Evolutionary conservation across 768 basidiomycete genomes (phyloP).

Genomic region (Auriscalpium orientale): DNA sequence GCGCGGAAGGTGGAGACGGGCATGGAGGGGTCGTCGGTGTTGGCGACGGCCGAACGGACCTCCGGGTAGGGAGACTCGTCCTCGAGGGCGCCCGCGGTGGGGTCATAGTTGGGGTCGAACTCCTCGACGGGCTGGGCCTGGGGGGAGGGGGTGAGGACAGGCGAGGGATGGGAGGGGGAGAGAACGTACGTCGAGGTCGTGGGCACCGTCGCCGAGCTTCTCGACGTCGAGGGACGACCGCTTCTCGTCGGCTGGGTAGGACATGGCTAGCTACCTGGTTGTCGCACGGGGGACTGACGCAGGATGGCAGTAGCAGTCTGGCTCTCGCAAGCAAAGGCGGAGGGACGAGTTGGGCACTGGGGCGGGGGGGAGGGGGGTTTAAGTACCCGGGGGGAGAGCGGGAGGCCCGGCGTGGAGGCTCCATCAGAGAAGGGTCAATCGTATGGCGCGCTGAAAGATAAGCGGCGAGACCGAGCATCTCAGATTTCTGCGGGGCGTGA

Average conservation of each 20-base stretch:
- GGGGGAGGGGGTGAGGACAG: background rate
- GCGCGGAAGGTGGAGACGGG: slow-evolving; percentile 29
- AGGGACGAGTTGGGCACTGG: too few relatives aligned
- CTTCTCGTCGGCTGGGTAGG: slow-evolving; percentile 17
- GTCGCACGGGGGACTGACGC: too few relatives aligned
- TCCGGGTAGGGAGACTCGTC: slow-evolving; percentile 50
- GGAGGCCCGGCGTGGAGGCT: too few relatives aligned
- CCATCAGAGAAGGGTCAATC: too few relatives aligned
- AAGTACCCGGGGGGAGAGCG: too few relatives aligned
- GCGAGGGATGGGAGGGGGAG: too few relatives aligned
- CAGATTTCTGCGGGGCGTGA: too few relatives aligned
- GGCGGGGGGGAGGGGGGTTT: too few relatives aligned
- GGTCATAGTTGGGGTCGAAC: slow-evolving; percentile 29
- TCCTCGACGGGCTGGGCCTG: slow-evolving; percentile 14
- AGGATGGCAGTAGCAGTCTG: too few relatives aligned
- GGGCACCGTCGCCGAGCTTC: slow-evolving; percentile 1
- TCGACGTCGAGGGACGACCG: slow-evolving; percentile 9
- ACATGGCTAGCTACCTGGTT: slow-evolving; percentile 5
- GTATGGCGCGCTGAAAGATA: too few relatives aligned
- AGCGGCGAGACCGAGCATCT: too few relatives aligned
- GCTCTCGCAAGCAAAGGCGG: too few relatives aligned
- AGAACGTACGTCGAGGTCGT: background rate
- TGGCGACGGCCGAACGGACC: slow-evolving; percentile 43
- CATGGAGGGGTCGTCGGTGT: slow-evolving; percentile 39
- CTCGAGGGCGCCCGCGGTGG: slow-evolving; percentile 21